Base-by-base conservation (phyloP, 2,329 filamentous ascomycete genomes). In the Talaromyces sp. region DNA sequence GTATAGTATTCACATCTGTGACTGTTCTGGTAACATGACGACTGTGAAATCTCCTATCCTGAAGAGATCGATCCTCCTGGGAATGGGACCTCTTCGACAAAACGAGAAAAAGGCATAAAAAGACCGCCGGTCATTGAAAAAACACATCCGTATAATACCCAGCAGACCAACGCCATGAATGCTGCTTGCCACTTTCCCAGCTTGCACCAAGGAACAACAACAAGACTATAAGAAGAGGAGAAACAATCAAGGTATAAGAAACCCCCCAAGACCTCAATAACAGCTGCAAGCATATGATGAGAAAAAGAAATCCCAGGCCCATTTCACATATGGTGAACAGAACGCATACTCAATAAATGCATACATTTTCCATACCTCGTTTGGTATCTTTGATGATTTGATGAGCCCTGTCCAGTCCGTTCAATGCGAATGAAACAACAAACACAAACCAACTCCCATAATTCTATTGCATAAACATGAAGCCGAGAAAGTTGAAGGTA, bases 331-430 rank as follows among this genome's bases (percentile, higher is more conserved):
- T 39, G 60, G 37, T 43, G 45, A 35, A 31, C 63, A 54, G 31
- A 64, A 63, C 63, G 43, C 63, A 41, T 39, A 57, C 49, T n/a
- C 66, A 69, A 58, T 69, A 70, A 62, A 73, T 72, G 33, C 61
- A 56, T 56, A 37, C 35, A 43, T 43, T 58, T 58, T 43, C 56
- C 56, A 58, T 58, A 43, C 56, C 43, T 58, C 56, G 8, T 59
- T 59, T 47, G 61, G 61, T 57, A 57, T 47, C 50, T 35, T 39
- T 37, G 27, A 56, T 31, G 47, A 27, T 15, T 31, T 31, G 49
- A 57, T 37, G 49, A 45, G 61, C 15, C 37, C 39, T 39, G 39
- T 59, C 13, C 56, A 45, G 39, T 19, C 39, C 50, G 50, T 47
- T 47, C 39, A 57, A 63, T 63, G 61, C 61, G 39, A 63, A 56